Conservation (phyloP, 192 early-diverging fungal genomes). For the Dispira parvispora region DNA sequence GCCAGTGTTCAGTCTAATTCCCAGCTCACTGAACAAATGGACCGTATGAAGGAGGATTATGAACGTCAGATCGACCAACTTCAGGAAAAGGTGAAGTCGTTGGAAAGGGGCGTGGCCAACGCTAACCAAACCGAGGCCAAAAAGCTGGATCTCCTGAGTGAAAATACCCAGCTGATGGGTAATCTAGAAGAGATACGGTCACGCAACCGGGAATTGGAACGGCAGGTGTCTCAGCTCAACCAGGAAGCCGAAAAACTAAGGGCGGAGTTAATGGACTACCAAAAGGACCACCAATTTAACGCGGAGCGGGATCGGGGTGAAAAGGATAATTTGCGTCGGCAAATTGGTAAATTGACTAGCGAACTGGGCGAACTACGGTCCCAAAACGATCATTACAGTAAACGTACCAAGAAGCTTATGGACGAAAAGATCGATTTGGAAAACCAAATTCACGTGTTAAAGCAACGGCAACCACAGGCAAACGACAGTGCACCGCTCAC, state of each 20-base stretch:
- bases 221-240: not conserved
- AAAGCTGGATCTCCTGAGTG: not conserved
- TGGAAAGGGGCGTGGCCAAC: constrained; percentile 11
- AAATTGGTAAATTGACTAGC: not conserved
- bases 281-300: not conserved
- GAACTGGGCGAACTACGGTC: constrained; percentile 2
- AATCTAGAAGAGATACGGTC: not conserved
- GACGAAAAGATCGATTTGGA: constrained; percentile 8
- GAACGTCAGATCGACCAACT: constrained; percentile 15
- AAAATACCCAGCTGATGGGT: constrained; percentile 4
- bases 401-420: constrained; percentile 9
- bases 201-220: not conserved
- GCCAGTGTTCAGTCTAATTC: too few relatives aligned
- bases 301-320: constrained; percentile 5
- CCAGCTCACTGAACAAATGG: constrained; percentile 10
- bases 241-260: constrained; percentile 2
- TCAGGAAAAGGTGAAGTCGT: constrained; percentile 15
- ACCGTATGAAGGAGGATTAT: constrained; percentile 17
- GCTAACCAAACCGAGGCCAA: not conserved
- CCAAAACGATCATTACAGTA: constrained; percentile 3
- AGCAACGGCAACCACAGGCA: not conserved
- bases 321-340: constrained; percentile 9
- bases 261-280: constrained; percentile 7
- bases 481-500: not conserved
- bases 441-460: not conserved